These are phyloP conservation scores for Prinsepia uniflora DNA, from an alignment of 306 rosid genomes.

Conservation along the genomic window DNA sequence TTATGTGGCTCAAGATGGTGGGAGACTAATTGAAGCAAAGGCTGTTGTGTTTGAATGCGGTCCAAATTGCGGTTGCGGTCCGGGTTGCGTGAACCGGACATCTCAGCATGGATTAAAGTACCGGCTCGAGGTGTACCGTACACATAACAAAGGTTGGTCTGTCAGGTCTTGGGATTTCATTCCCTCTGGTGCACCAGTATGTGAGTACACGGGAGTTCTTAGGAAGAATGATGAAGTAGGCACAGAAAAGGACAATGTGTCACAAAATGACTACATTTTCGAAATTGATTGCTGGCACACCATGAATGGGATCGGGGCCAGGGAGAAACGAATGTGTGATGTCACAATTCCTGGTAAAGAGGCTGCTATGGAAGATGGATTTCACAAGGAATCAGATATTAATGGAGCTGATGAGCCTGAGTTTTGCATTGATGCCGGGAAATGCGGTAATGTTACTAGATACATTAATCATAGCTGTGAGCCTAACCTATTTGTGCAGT, in stretches of 20 bases:
- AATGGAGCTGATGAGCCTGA: conserved; percentile 9
- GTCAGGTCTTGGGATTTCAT: conserved; percentile 37
- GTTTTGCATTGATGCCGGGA: conserved; percentile 28
- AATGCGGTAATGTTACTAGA: conserved; percentile 28
- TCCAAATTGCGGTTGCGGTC: conserved; percentile 37
- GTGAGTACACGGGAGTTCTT: conserved; percentile 33
- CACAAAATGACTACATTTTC: conserved; percentile 28
- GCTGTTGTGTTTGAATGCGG: conserved; percentile 42
- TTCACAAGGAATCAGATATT: conserved; percentile 7
- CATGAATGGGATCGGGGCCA: conserved; percentile 27
- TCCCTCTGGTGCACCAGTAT: conserved; percentile 38
- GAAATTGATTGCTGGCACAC: conserved; percentile 37
- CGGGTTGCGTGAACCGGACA: conserved; percentile 30
- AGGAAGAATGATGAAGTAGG: conserved; percentile 29
- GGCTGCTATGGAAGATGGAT: background rate
- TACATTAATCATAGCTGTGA: conserved; percentile 38
- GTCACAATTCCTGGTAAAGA: conserved; percentile 18
- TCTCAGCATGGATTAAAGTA: conserved; percentile 32
- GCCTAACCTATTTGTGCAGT: conserved; percentile 36
- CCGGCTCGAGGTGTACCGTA: conserved; percentile 31
- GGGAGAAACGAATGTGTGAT: conserved; percentile 30
- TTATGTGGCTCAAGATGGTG: conserved; percentile 30
- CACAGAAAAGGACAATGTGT: background rate
- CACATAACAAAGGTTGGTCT: conserved; percentile 34
- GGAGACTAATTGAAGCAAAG: conserved; percentile 31